Conservation (phyloP, 805 yeast genomes). For the Yarrowia sp. region DNA sequence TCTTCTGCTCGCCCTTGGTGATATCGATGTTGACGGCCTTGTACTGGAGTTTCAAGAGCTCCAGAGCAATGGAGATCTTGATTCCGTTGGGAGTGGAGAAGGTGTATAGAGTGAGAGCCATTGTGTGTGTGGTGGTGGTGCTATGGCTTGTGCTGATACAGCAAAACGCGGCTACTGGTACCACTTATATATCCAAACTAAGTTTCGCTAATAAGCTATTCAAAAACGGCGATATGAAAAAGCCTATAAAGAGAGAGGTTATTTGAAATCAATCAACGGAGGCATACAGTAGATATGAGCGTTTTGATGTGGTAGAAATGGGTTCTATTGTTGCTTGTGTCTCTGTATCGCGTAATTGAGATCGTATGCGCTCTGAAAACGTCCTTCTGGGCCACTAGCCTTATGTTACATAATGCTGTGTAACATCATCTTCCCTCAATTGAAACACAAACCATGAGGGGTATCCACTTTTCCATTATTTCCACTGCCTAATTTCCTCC, state of each 20-base stretch:
- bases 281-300: too few species aligned
- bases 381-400: not conserved
- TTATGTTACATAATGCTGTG: not conserved
- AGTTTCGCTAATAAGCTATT: not conserved
- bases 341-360: too few species aligned
- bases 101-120: constrained; percentile 45
- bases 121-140: not conserved
- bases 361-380: too few species aligned
- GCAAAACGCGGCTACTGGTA: not conserved
- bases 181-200: not conserved
- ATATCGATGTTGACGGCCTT: constrained; percentile 46
- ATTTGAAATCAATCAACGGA: not conserved
- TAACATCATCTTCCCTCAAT: too few species aligned
- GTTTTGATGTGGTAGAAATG: too few species aligned
- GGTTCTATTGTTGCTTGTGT: too few species aligned
- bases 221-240: not conserved
- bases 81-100: constrained; percentile 46
- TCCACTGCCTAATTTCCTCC: too few species aligned
- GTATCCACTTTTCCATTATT: too few species aligned
- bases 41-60: constrained; percentile 40
- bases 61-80: constrained; percentile 42
- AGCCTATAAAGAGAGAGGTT: not conserved
- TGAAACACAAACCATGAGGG: too few species aligned
- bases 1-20: constrained; percentile 48
- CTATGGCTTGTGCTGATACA: not conserved